These are phyloP conservation scores for Monilinia vaccinii-corymbosi DNA, from an alignment of 2,329 filamentous ascomycete species.

Conservation along the genomic window DNA sequence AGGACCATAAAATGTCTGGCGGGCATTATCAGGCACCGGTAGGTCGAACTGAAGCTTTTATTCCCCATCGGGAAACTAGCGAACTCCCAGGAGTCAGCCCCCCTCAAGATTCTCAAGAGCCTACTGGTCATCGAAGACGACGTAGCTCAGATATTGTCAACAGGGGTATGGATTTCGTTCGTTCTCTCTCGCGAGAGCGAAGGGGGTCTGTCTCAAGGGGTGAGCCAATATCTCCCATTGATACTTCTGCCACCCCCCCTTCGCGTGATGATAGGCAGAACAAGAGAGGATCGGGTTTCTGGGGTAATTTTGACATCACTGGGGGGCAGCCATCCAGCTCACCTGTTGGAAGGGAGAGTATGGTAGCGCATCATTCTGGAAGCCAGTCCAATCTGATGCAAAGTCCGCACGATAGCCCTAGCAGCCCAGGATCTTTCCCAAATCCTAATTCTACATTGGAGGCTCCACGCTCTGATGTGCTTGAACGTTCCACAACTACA, in stretches of 20 bases:
- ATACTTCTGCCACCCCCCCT: not conserved
- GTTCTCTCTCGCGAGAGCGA: slow-evolving; percentile 24
- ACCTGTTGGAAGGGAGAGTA: slow-evolving; percentile 23
- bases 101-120: not conserved
- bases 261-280: slow-evolving; percentile 27
- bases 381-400: slow-evolving; percentile 23
- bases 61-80: slow-evolving; percentile 34
- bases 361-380: slow-evolving; percentile 24
- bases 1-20: slow-evolving; percentile 21
- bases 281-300: slow-evolving; percentile 35
- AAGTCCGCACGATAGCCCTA: not conserved
- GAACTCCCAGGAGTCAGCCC: slow-evolving; percentile 32
- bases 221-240: not conserved
- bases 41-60: slow-evolving; percentile 27
- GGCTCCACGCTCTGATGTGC: not conserved
- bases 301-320: slow-evolving; percentile 3
- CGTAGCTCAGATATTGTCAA: slow-evolving; percentile 41
- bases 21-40: slow-evolving; percentile 25
- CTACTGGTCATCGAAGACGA: slow-evolving; percentile 10
- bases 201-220: slow-evolving; percentile 14
- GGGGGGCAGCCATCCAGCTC: not conserved
- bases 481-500: not conserved
- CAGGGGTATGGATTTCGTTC: slow-evolving; percentile 38
- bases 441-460: not conserved
- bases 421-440: not conserved